A percentile compares a stretch with the other conserved stretches of the same genome.
Evolutionary conservation across 2,329 filamentous ascomycete species (phyloP).

Genomic region (Claviceps arundinis): DNA sequence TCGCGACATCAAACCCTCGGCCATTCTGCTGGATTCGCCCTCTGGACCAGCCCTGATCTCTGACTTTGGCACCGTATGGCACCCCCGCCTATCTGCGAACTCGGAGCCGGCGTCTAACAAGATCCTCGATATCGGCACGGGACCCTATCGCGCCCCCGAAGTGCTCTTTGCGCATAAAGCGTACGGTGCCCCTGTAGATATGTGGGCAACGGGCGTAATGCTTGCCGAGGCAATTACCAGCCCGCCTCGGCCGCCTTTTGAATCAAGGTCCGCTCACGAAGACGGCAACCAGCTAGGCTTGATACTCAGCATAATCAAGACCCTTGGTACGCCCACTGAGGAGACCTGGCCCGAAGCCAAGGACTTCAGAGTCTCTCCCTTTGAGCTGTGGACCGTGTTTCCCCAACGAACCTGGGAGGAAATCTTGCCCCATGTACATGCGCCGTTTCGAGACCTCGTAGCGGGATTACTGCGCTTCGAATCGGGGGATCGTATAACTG

Average conservation of each 20-base stretch:
- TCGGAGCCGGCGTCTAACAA: conserved; percentile 59
- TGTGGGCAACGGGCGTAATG: conserved; percentile 81
- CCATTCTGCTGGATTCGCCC: conserved; percentile 58
- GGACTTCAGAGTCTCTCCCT: conserved; percentile 59
- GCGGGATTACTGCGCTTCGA: conserved; percentile 59
- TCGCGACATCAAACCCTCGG: conserved; percentile 86
- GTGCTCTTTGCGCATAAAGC: conserved; percentile 69
- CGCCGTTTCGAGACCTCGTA: conserved; percentile 51
- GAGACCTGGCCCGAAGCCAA: conserved; percentile 71
- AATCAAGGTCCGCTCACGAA: conserved; percentile 58
- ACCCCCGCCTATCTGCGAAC: conserved; percentile 39
- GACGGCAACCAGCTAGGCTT: conserved; percentile 85
- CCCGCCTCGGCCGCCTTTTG: conserved; percentile 56
- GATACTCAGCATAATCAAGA: conserved; percentile 86
- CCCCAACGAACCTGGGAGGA: conserved; percentile 52
- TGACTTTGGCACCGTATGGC: conserved; percentile 91
- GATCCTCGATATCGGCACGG: conserved; percentile 87
- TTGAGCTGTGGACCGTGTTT: conserved; percentile 78
- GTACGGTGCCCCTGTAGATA: conserved; percentile 64
- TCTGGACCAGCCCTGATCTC: conserved; percentile 64
- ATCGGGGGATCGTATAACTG: conserved; percentile 48
- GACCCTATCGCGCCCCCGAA: conserved; percentile 81
- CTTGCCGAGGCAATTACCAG: conserved; percentile 58
- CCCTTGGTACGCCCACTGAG: conserved; percentile 72
- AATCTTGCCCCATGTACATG: conserved; percentile 49